These are phyloP conservation scores for Sugiyamaella pinicola DNA, from an alignment of 1,139 yeast species.

Conservation along the genomic window DNA sequence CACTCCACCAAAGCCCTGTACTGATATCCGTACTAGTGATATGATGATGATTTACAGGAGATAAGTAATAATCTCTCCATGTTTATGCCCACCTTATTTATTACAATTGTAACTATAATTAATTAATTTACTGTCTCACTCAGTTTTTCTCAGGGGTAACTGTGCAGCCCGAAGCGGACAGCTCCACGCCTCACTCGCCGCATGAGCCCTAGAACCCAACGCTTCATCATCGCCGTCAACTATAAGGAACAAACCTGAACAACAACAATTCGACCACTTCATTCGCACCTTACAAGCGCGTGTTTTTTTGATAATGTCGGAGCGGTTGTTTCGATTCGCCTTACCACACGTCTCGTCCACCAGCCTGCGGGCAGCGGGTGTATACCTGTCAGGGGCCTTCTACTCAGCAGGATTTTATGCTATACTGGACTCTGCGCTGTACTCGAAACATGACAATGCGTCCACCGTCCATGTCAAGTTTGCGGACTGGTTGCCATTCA, in stretches of 20 bases:
- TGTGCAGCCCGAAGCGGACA: no score
- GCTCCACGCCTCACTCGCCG: no score
- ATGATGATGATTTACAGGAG: slow-evolving; percentile 12
- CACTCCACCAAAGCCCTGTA: slow-evolving; percentile 22
- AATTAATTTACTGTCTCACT: background rate
- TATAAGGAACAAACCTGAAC: no score
- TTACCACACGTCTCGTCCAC: slow-evolving; percentile 51
- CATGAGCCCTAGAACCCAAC: no score
- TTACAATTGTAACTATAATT: no score
- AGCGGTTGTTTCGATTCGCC: slow-evolving; percentile 34
- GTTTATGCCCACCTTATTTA: no score
- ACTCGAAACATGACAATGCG: slow-evolving; percentile 81
- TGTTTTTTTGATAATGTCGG: slow-evolving; percentile 22
- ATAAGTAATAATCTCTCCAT: background rate
- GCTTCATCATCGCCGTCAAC: no score
- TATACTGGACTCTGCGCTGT: slow-evolving; percentile 84
- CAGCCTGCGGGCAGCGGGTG: slow-evolving; percentile 72
- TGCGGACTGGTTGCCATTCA: slow-evolving; percentile 94
- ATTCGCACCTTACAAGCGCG: no score
- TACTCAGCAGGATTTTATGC: slow-evolving; percentile 91
- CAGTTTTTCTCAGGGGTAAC: no score
- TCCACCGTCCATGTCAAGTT: slow-evolving; percentile 84
- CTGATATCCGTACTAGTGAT: slow-evolving; percentile 6
- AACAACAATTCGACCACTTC: no score
- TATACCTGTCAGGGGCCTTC: slow-evolving; percentile 70